These are phyloP conservation scores for Fraxinus velutina DNA, from an alignment of 305 asterid genomes.

Conservation along the genomic window DNA sequence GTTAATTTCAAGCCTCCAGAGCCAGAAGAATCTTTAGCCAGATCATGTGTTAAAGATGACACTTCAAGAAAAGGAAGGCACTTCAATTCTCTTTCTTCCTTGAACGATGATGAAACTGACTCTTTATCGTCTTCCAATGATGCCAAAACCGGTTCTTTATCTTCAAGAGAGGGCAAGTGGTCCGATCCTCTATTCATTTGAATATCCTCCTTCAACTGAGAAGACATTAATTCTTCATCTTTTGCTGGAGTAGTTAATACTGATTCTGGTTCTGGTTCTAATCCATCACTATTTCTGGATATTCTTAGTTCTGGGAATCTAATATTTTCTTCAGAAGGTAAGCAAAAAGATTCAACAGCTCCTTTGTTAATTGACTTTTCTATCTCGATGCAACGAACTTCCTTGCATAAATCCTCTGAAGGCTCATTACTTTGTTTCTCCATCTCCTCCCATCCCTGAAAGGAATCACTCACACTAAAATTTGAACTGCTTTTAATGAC, in stretches of 20 bases:
- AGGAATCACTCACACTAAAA: constrained; percentile 58
- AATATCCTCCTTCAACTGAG: constrained; percentile 25
- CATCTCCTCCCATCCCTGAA: constrained; percentile 69
- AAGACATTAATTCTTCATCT: constrained; percentile 20
- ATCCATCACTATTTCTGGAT: constrained; percentile 21
- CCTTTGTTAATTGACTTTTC: constrained; percentile 41
- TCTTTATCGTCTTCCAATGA: constrained; percentile 23
- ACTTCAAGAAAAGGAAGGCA: constrained; percentile 33
- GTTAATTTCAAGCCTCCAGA: constrained; percentile 40
- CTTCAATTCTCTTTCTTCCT: constrained; percentile 40
- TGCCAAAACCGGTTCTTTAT: constrained; percentile 11
- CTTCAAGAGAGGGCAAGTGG: constrained; percentile 19
- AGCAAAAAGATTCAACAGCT: constrained; percentile 27
- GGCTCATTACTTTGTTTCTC: constrained; percentile 63
- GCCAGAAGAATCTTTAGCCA: constrained; percentile 27
- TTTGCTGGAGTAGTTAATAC: constrained; percentile 25
- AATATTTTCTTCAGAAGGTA: constrained; percentile 32
- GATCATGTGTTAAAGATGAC: constrained; percentile 37
- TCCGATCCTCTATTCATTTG: constrained; percentile 12
- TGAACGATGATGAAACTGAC: neutral
- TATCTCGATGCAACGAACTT: constrained; percentile 71
- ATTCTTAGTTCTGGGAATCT: constrained; percentile 26
- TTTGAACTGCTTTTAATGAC: constrained; percentile 38
- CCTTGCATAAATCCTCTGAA: constrained; percentile 75
- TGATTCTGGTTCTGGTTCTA: constrained; percentile 29